Base-by-base conservation (phyloP, 1,284 basidiomycete species). In the Sphaerobolus stellatus region DNA sequence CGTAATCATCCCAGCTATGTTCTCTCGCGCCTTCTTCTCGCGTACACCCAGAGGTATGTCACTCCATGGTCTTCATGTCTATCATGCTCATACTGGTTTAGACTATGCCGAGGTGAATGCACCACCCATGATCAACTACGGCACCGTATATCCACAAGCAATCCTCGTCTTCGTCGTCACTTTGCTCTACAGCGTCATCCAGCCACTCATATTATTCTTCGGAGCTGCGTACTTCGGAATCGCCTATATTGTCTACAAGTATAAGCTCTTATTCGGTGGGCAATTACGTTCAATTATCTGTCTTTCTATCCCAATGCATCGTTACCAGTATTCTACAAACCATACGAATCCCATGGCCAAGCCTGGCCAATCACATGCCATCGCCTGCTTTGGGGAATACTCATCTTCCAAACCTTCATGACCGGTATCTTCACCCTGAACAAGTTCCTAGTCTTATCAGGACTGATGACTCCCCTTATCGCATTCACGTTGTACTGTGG, bases 61-160 rank as follows among this genome's bases (percentile, higher is more conserved):
- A 16, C 3, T 41, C 48, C 25, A 13, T 30, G 22, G 7, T 9
- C 29, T 25, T 38, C 34, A 25, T 28, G 2, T 8, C 54, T 56
- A 55, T 50, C 48, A 30, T 52, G 25, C 14, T 55, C 28, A 46
- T 52, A 25, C 43, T 22, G 18, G 45, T 16, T 30, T 61, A 90
- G 95, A 98, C 65, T 95, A 87, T 63, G 95, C 95, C 8, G 94
- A 97, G 69, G 79, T 97, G n/a, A 97, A 98, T 65, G 92, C 94
- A 0, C 95, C 96, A 11, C 94, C 96, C 0, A 92, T 93, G 84
- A 89, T 98, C 69, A 94, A 97, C 70, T 95, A 97, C 62, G 94
- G 94, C 53, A 76, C 84, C 25, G 89, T 96, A 7, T 96, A 98
- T 67, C 95, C 95, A 0, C 94, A 97, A 67, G 92, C 94, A 2